Evolutionary conservation across 805 yeast species (phyloP).

Genomic region (Hanseniaspora valbyensis): DNA sequence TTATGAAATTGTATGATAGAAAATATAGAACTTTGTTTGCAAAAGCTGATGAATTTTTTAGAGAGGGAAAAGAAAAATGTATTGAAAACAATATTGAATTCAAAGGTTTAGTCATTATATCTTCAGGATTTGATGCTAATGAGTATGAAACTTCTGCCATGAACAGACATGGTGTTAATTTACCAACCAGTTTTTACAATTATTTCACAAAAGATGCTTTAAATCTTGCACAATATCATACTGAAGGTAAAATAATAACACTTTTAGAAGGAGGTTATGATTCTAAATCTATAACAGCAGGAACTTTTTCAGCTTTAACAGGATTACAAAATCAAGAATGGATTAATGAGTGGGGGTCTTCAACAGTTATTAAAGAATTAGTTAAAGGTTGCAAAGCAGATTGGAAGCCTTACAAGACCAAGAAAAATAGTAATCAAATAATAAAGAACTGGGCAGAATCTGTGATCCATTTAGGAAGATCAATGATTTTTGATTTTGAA

Average conservation of each 20-base stretch:
- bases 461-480: constrained; percentile 48
- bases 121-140: constrained; percentile 83
- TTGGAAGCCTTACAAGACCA: constrained; percentile 46
- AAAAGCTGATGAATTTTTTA: constrained; percentile 56
- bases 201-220: constrained; percentile 62
- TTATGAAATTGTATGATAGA: constrained; percentile 47
- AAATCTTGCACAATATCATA: constrained; percentile 51
- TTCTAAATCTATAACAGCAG: constrained; percentile 68
- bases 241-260: constrained; percentile 53
- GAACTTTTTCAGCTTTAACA: constrained; percentile 65
- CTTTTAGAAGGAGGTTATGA: constrained; percentile 80
- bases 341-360: constrained; percentile 56
- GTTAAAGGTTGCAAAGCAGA: constrained; percentile 55
- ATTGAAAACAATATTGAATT: constrained; percentile 32
- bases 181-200: constrained; percentile 70
- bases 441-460: constrained; percentile 54
- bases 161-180: constrained; percentile 75
- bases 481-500: constrained; percentile 44
- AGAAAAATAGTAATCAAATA: constrained; percentile 39
- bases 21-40: constrained; percentile 51
- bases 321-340: constrained; percentile 53
- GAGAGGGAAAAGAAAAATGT: constrained; percentile 39
- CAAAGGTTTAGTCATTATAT: constrained; percentile 53
- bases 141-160: constrained; percentile 72
- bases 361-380: constrained; percentile 51